Base-by-base conservation (phyloP, 192 early-diverging fungal genomes). In the Entomortierella chlamydospora region DNA sequence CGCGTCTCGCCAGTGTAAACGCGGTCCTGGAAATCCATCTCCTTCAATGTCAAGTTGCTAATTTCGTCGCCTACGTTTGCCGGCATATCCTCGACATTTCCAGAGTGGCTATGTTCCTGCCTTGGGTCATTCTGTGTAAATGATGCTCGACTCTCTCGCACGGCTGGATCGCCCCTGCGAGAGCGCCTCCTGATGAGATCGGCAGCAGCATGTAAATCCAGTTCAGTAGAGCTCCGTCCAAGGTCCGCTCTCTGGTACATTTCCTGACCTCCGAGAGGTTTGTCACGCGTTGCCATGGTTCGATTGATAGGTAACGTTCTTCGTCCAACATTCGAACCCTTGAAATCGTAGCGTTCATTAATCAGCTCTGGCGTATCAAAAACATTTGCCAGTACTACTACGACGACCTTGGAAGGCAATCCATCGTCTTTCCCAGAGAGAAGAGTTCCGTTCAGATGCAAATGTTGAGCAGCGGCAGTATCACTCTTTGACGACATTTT, bases 301-400 rank as follows among this genome's bases (percentile, higher is more conserved):
- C 60, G 42, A 31, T 49, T 11, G 1, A 61, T 41, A 20, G 71
- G 63, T 1, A 79, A 39, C 15, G 76, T 79, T 28, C 49, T 64
- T 18, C 76, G 60, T 25, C 76, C 76, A 1, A 79, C 76, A 41
- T 70, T 79, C 1, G 76, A 79, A 1, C 76, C 76, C 34, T 79
- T 79, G 28, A 79, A 79, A 15, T 79, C 76, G 22, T 79, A 79
- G 29, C 76, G 76, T 29, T 79, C 76, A 56, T 79, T 58, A 13
- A 79, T 56, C 4, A 79, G 39, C 53, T 79, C 65, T 1, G 76
- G 62, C 0, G 76, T 79, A 31, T 79, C 76, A 61, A 79, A 79
- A 2, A 79, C 68, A 53, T 79, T 79, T 15, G 76, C 76, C 33
- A 79, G 18, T 8, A 79, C 68, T 12, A 79, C 76, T 0, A 79